phyloP scores from a whole-genome alignment of 805 yeast species.

The Suhomyces kilbournensis region DNA sequence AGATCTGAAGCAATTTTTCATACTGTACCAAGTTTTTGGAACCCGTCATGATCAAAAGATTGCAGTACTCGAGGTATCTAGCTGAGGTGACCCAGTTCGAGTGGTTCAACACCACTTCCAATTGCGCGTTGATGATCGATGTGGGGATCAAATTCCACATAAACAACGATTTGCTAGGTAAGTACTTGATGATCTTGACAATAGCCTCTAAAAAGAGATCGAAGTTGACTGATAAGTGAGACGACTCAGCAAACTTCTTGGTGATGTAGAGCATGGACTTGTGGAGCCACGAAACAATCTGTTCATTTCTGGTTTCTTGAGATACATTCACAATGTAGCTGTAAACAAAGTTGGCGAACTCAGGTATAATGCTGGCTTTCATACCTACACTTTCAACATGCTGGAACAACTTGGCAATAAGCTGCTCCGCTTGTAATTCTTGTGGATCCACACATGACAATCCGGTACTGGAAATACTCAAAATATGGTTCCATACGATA shows the following conservation, averaged over 20 bases:
- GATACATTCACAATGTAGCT: conserved; percentile 23
- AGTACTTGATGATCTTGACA: conserved; percentile 12
- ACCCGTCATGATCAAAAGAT: conserved; percentile 37
- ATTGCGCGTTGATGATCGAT: conserved; percentile 55
- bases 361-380: conserved; percentile 28
- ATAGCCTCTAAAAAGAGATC: conserved; percentile 26
- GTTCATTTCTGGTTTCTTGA: conserved; percentile 12
- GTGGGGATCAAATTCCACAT: conserved; percentile 42
- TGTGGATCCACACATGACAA: conserved; percentile 9
- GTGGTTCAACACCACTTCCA: conserved; percentile 55
- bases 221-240: conserved; percentile 25
- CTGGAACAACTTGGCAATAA: conserved; percentile 11
- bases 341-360: conserved; percentile 27
- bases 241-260: conserved; percentile 56
- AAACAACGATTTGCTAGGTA: conserved; percentile 8
- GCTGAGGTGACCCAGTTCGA: conserved; percentile 44
- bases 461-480: conserved; percentile 15
- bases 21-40: conserved; percentile 34
- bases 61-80: conserved; percentile 45
- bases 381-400: conserved; percentile 16
- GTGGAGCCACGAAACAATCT: conserved; percentile 50
- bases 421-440: conserved; percentile 4
- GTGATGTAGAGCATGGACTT: conserved; percentile 61
- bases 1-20: conserved; percentile 59
- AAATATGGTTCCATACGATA: conserved; percentile 16